Conservation (phyloP, 2,329 filamentous ascomycete genomes). For the Fusarium sp. region DNA sequence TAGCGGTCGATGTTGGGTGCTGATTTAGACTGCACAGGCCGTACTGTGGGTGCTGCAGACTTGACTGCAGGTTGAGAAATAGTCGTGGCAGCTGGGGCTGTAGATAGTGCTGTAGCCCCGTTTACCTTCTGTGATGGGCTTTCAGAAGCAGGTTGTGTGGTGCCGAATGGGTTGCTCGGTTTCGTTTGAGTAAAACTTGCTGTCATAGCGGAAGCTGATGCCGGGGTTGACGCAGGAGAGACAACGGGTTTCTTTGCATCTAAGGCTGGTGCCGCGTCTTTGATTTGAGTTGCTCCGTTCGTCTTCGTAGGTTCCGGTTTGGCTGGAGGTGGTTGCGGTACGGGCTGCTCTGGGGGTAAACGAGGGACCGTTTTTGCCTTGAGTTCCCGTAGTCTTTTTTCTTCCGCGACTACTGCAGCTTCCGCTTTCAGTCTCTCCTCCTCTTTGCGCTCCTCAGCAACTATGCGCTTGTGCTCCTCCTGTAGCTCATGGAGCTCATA, state of each 20-base stretch:
- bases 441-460: slow-evolving; percentile 57
- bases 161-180: slow-evolving; percentile 35
- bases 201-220: slow-evolving; percentile 24
- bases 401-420: slow-evolving; percentile 56
- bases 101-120: slow-evolving; percentile 1
- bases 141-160: slow-evolving; percentile 19
- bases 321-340: slow-evolving; percentile 37
- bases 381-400: slow-evolving; percentile 58
- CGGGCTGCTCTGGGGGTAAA: slow-evolving; percentile 51
- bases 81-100: not conserved
- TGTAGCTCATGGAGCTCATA: slow-evolving; percentile 59
- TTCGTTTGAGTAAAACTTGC: slow-evolving; percentile 39
- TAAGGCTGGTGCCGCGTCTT: slow-evolving; percentile 32
- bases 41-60: slow-evolving; percentile 19
- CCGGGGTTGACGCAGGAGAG: slow-evolving; percentile 10
- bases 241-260: slow-evolving; percentile 32
- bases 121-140: slow-evolving; percentile 34
- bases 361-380: slow-evolving; percentile 56
- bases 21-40: slow-evolving; percentile 8
- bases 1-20: slow-evolving; percentile 54
- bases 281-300: slow-evolving; percentile 36
- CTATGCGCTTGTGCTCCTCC: slow-evolving; percentile 55
- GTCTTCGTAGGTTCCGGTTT: slow-evolving; percentile 32
- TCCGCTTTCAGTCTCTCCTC: slow-evolving; percentile 57
- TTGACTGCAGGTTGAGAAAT: slow-evolving; percentile 6